Percentiles rank a stretch among this genome's conserved stretches.
phyloP scores from a whole-genome alignment of 805 yeast genomes.

The Zygotorulaspora chibaensis region DNA sequence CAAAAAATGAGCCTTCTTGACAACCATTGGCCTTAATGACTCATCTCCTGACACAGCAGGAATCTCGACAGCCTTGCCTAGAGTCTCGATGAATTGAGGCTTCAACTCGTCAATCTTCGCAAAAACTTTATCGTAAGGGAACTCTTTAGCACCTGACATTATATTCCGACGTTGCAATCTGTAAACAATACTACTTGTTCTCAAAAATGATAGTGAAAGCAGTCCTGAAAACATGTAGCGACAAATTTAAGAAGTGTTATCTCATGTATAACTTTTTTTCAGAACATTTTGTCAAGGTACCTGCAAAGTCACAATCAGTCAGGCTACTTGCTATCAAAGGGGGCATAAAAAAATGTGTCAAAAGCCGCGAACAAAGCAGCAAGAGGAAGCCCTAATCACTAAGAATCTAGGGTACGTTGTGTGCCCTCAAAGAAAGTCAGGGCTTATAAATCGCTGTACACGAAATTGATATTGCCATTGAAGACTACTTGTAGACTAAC shows the following conservation, averaged over 20 bases:
- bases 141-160: conserved; percentile 16
- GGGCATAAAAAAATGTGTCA: not conserved
- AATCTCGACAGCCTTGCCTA: conserved; percentile 82
- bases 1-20: conserved; percentile 83
- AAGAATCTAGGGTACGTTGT: not conserved
- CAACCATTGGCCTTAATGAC: conserved; percentile 78
- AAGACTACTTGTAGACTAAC: no score
- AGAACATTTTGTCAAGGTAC: not conserved
- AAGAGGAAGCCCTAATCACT: not conserved
- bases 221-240: not conserved
- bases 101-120: conserved; percentile 68
- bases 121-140: conserved; percentile 33
- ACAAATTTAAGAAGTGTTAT: not conserved
- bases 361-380: not conserved
- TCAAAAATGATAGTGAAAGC: not conserved
- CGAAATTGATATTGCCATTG: not conserved
- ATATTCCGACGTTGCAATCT: not conserved
- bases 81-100: conserved; percentile 66
- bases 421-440: no score
- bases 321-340: not conserved
- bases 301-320: no score
- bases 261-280: not conserved
- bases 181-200: not conserved
- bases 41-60: conserved; percentile 95
- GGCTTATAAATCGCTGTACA: not conserved